phyloP scores from a whole-genome alignment of 1,139 yeast genomes.

The Pichia sorboxylosa region DNA sequence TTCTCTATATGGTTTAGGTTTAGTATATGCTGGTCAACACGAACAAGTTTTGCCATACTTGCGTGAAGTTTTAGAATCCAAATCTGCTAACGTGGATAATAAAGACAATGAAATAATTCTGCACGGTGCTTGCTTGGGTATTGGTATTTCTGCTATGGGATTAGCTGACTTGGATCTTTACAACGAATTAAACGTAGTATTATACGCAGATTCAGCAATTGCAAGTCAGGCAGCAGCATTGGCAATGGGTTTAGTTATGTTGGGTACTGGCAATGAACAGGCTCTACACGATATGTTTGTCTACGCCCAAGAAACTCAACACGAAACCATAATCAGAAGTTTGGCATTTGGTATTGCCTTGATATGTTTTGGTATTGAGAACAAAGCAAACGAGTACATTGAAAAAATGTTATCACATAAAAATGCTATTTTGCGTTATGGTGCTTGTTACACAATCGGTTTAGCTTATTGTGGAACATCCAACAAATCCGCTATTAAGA shows the following conservation, averaged over 20 bases:
- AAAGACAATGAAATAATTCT: conserved; percentile 76
- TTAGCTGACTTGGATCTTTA: conserved; percentile 63
- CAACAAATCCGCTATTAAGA: conserved; percentile 74
- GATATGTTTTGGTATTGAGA: conserved; percentile 78
- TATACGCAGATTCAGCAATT: conserved; percentile 84
- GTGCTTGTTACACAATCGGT: conserved; percentile 91
- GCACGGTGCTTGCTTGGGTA: conserved; percentile 94
- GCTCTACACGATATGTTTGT: conserved; percentile 77
- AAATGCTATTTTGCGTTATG: conserved; percentile 80
- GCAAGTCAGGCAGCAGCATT: conserved; percentile 97
- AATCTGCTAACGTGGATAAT: conserved; percentile 26
- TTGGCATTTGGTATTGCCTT: conserved; percentile 83
- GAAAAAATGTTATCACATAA: conserved; percentile 61
- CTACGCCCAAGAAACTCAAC: conserved; percentile 92
- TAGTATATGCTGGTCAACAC: conserved; percentile 94
- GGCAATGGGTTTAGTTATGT: conserved; percentile 92
- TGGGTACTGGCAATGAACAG: conserved; percentile 74
- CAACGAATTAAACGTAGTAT: conserved; percentile 73
- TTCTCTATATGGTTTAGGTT: conserved; percentile 83
- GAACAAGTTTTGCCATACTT: conserved; percentile 75
- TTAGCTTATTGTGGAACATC: conserved; percentile 97
- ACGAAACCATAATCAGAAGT: conserved; percentile 89
- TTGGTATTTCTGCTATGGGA: conserved; percentile 97
- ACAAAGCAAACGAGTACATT: conserved; percentile 64
- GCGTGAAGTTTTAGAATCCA: conserved; percentile 60